phyloP scores from a whole-genome alignment of 345 rosid species.

The Hirschfeldia incana region DNA sequence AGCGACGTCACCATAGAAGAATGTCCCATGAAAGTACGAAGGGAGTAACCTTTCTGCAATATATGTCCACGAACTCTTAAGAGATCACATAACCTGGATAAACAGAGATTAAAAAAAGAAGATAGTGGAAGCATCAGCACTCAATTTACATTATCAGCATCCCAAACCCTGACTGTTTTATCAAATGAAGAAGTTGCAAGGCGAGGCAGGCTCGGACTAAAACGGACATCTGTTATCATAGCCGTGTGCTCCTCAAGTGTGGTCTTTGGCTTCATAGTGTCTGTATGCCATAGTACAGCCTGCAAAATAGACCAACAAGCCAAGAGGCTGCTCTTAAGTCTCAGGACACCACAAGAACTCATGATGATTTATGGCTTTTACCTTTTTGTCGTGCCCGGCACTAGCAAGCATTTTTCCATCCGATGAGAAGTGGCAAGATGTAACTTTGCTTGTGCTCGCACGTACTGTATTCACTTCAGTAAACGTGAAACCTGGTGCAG shows the following conservation, averaged over 20 bases:
- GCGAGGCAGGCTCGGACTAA: slow-evolving; percentile 84
- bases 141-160: slow-evolving; percentile 81
- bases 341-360: slow-evolving; percentile 4
- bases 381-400: slow-evolving; percentile 99
- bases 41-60: slow-evolving; percentile 82
- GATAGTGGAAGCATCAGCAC: slow-evolving; percentile 8
- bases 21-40: slow-evolving; percentile 85
- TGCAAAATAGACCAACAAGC: slow-evolving; percentile 37
- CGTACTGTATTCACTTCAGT: slow-evolving; percentile 64
- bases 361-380: slow-evolving; percentile 21
- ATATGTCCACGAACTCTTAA: too few relatives aligned
- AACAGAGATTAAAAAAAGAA: background rate
- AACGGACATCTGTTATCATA: slow-evolving; percentile 89
- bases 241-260: slow-evolving; percentile 82
- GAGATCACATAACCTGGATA: too few relatives aligned
- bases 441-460: slow-evolving; percentile 78
- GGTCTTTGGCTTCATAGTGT: slow-evolving; percentile 65
- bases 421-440: slow-evolving; percentile 90
- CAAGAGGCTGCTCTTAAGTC: slow-evolving; percentile 16
- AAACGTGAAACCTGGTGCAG: slow-evolving; percentile 66
- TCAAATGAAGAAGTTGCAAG: slow-evolving; percentile 97
- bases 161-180: slow-evolving; percentile 98
- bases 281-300: slow-evolving; percentile 90
- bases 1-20: slow-evolving; percentile 68
- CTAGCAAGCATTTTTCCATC: slow-evolving; percentile 96